Base-by-base conservation (phyloP, 495 filamentous ascomycete genomes). In the Apodospora peruviana region DNA sequence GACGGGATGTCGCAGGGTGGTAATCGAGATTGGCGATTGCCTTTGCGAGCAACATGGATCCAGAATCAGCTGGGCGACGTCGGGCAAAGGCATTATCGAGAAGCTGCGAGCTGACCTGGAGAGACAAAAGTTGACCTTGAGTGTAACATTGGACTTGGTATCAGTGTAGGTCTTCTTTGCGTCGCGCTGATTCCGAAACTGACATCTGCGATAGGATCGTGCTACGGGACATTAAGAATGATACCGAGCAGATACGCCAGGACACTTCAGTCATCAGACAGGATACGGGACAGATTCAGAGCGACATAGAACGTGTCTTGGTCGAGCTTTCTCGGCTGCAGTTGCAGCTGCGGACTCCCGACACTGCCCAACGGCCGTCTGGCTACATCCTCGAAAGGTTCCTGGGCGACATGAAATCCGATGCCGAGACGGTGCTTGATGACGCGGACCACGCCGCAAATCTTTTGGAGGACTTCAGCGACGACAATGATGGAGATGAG, bases 401-500 rank as follows among this genome's bases (percentile, higher is more conserved):
- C 23, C 21, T 43, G 4, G 22, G 14, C 0, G 22, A 43, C 2
- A 11, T 43, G 10, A 24, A 17, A n/a, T 22, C 10, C 21, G 40
- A 27, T 27, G 40, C 40, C 0, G 40, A 9, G 1, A 43, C 40
- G 3, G 21, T 43, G 10, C 40, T 43, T 4, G 22, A n/a, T 16
- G 40, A 43, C 17, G 40, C 21, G 2, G 40, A 43, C 1, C 18
- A 43, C 12, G n/a, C n/a, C n/a, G n/a, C n/a, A n/a, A n/a, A n/a
- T n/a, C n/a, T n/a, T n/a, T n/a, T n/a, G n/a, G n/a, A n/a, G n/a
- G n/a, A n/a, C n/a, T n/a, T n/a, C 40, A 9, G 7, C 39, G 35
- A 48, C 16, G 35, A 23, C 35, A 51, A 25, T 21, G 51, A 48
- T 47, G 40, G 18, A n/a, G 60, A 60, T 22, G 55, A 53, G n/a